These are phyloP conservation scores for Cymbopogon flexuosus DNA, from an alignment of 202 grass and related monocot species.

Conservation along the genomic window DNA sequence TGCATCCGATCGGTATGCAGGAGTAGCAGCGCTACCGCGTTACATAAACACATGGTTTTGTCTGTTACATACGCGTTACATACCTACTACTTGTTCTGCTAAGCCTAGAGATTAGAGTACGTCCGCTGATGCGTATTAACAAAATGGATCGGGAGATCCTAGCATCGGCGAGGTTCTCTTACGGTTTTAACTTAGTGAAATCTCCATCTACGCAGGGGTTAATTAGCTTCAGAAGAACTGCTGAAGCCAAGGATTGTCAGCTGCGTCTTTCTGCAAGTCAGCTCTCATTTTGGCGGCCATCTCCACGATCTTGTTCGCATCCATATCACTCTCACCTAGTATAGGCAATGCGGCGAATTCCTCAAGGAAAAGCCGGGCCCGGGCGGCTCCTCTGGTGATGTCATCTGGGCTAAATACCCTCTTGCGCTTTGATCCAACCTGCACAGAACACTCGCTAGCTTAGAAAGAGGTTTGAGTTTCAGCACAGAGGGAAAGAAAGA, in stretches of 20 bases:
- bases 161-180: background rate
- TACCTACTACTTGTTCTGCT: background rate
- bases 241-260: conserved; percentile 70
- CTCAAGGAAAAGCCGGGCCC: conserved; percentile 63
- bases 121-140: conserved; percentile 6
- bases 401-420: conserved; percentile 65
- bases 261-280: conserved; percentile 64
- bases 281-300: conserved; percentile 45
- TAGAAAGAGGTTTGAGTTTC: background rate
- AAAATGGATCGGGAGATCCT: conserved; percentile 25
- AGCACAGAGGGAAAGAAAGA: background rate
- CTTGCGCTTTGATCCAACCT: conserved; percentile 79
- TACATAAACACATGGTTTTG: background rate
- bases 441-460: conserved; percentile 1
- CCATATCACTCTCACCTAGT: conserved; percentile 40
- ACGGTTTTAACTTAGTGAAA: background rate
- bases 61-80: no score
- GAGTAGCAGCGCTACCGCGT: background rate
- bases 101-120: background rate
- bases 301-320: conserved; percentile 43
- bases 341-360: conserved; percentile 58
- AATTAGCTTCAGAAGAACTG: conserved; percentile 64
- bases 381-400: conserved; percentile 62
- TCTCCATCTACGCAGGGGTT: background rate
- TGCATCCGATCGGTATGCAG: background rate